A percentile compares a stretch with the other conserved stretches of the same genome.
Evolutionary conservation across 2,329 filamentous ascomycete species (phyloP).

Genomic region (Colletotrichum sidae): DNA sequence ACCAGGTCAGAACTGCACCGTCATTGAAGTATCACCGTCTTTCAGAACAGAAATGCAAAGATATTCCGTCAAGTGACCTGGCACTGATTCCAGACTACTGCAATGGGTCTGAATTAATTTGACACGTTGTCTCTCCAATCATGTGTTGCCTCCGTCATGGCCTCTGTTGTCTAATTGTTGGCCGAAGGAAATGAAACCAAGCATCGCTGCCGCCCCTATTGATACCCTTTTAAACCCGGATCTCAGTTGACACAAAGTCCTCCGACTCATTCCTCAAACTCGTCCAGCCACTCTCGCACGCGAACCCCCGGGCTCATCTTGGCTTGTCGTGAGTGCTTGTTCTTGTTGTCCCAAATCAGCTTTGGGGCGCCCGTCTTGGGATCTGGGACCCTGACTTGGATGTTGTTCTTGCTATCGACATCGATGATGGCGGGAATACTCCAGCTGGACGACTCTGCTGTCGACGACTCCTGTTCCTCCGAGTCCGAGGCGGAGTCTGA

Average conservation of each 20-base stretch:
- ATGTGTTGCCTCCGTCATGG: too few species aligned
- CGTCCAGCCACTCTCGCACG: conserved; percentile 5
- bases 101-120: too few species aligned
- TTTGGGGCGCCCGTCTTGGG: neutral
- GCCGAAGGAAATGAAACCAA: too few species aligned
- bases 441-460: neutral
- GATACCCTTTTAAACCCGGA: too few species aligned
- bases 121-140: too few species aligned
- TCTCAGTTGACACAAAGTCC: neutral
- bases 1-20: too few species aligned
- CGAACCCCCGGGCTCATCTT: conserved; percentile 2
- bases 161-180: too few species aligned
- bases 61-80: fast-evolving
- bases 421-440: conserved; percentile 26
- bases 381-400: conserved; percentile 18
- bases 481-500: neutral
- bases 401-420: conserved; percentile 24
- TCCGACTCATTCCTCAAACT: neutral
- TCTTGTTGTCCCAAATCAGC: conserved; percentile 13
- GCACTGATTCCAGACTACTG: too few species aligned
- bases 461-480: neutral
- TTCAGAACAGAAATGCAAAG: too few species aligned
- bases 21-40: too few species aligned
- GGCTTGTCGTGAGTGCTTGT: neutral
- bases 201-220: too few species aligned